Base-by-base conservation (phyloP, 2,329 filamentous ascomycete genomes). In the Incumbomyces lentus region DNA sequence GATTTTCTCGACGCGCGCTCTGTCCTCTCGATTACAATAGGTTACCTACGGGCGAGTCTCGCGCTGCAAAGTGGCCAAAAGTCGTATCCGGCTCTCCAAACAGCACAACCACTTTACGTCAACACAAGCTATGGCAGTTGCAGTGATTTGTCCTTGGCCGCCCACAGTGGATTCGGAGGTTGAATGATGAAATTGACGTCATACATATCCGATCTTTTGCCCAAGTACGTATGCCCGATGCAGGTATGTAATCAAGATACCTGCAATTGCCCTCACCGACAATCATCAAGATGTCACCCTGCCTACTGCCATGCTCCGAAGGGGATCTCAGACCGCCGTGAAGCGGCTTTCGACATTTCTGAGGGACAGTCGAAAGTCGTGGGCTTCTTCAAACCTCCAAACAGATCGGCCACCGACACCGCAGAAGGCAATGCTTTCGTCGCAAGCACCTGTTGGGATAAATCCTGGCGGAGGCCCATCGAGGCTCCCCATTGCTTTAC, bases 401-500 rank as follows among this genome's bases (percentile, higher is more conserved):
- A n/a, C 10, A 16, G 43, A 46, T 8, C 38, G 4, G n/a, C 41
- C 33, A 26, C 40, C 40, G 13, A 34, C 39, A 5, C 39, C 32
- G 16, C 37, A 48, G 12, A 35, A 46, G 6, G 30, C 39, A 11
- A 5, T 36, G 19, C 46, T 48, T 32, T 38, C 45, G 26, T 39
- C 45, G 35, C 44, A 53, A 42, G 34, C 37, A 32, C 46, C 49
- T 44, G 45, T 30, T 30, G 42, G 18, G 34, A 37, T 47, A 36
- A 50, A 45, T 31, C 43, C 32, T 43, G 29, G 39, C 39, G 40
- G 33, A 34, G 40, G 47, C 19, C 26, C 46, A 13, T 14, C 34
- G 35, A 79, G 74, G 7, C 66, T 86, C 38, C 68, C 75, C 43
- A 72, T 87, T 49, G 72, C 75, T 10, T 64, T 88, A 16, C 68